Conservation (phyloP, 257 asterid genomes). For the Solanum raphanifolium region DNA sequence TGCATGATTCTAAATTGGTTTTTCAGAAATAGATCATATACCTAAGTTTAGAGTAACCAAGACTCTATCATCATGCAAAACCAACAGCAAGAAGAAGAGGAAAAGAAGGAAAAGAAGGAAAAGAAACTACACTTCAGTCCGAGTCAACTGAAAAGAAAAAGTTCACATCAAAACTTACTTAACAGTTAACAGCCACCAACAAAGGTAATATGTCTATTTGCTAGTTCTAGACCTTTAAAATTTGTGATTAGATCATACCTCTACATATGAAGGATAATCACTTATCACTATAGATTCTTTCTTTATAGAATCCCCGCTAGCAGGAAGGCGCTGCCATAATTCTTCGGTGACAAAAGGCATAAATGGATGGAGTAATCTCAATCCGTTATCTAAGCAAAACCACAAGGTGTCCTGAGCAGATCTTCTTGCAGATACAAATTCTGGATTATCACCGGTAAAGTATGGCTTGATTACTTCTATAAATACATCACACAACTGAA, state of each 20-base stretch:
- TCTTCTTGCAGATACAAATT: constrained; percentile 34
- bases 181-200: not conserved
- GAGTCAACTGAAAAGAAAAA: not conserved
- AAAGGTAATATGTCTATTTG: not conserved
- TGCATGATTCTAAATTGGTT: not conserved
- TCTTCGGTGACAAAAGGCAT: constrained; percentile 97
- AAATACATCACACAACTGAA: constrained; percentile 83
- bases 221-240: not conserved
- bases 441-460: constrained; percentile 43
- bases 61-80: not conserved
- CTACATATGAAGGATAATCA: constrained; percentile 62
- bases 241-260: constrained; percentile 31
- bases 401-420: constrained; percentile 82
- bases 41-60: not conserved
- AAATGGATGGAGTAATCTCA: constrained; percentile 85
- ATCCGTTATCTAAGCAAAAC: constrained; percentile 81
- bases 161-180: not conserved
- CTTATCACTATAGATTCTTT: constrained; percentile 77
- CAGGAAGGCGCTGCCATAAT: constrained; percentile 96
- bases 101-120: not conserved
- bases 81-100: not conserved
- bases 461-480: constrained; percentile 93
- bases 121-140: not conserved
- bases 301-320: constrained; percentile 39
- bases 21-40: not conserved